Evolutionary conservation across 2,329 filamentous ascomycete species (phyloP), one percentile per base, ranked within the genome.

Genomic region (Cladophialophora yegresii): DNA sequence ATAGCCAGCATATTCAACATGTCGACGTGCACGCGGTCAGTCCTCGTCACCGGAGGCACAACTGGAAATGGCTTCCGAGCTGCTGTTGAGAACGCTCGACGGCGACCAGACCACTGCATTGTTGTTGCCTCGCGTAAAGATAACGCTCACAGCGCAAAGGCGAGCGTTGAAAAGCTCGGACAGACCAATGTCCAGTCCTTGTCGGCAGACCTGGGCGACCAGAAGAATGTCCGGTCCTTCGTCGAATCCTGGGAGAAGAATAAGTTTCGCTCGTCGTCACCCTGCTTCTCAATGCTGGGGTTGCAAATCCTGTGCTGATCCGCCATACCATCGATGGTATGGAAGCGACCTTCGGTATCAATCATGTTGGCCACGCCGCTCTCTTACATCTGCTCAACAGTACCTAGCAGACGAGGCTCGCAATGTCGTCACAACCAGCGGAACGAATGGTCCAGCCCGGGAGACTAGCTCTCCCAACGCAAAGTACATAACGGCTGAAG

Each of bases 291-390:
- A 84, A 84, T 58, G 82, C 82, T n/a, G 1, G 81, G 73, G 0
- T 64, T 83, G 0, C 81, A 84, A 66, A 78, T 54, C 77, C 79
- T 0, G 70, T 69, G 0, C 66, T 66, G 0, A 56, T 80, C 1
- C 30, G 68, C 0, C 75, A 77, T 54, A 79, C 77, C 0, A 64
- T 58, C 0, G 78, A 83, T 22, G 78, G 79, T 7, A 70, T 83
- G 47, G 83, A 85, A 69, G 68, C 71, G 33, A 81, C 79, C 6
- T 85, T 85, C 67, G 81, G 74, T 4, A 75, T 83, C 66, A 81
- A 77, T 62, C 81, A 84, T 66, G 75, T 84, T 49, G 82, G 82
- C 4, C 81, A 85, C 67, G 78, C 81, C 13, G 72, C 84, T 1
- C 76, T 85, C 0, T 81, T 82, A 69, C 78, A 80, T 60, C 76